A percentile compares a stretch with the other conserved stretches of the same genome.
Evolutionary conservation across 306 rosid species (phyloP).

Genomic region (Gillenia trifoliata): DNA sequence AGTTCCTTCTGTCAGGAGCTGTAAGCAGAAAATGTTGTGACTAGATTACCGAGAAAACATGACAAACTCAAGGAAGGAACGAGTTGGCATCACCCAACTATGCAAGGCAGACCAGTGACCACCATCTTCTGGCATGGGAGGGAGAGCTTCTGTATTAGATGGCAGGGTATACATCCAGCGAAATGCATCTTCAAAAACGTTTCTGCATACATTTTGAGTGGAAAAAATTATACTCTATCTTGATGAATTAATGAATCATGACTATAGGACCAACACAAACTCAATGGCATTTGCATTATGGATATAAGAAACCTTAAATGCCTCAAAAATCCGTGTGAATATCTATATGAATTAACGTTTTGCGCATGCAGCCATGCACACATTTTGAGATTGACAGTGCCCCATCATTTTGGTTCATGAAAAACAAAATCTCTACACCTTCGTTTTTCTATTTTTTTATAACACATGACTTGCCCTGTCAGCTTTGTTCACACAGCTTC

Average conservation of each 20-base stretch:
- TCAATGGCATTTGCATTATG: neutral
- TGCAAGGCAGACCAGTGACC: conserved; percentile 88
- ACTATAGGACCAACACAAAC: neutral
- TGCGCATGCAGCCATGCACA: neutral
- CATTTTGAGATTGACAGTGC: neutral
- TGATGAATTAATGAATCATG: neutral
- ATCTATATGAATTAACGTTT: neutral
- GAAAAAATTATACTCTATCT: conserved; percentile 1
- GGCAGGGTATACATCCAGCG: conserved; percentile 70
- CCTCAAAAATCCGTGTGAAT: neutral
- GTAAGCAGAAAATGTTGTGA: neutral
- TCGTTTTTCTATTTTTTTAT: no score
- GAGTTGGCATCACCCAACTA: conserved; percentile 99
- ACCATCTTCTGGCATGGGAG: conserved; percentile 95
- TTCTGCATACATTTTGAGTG: conserved; percentile 45
- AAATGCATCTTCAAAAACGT: conserved; percentile 68
- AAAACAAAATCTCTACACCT: neutral
- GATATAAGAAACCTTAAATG: neutral
- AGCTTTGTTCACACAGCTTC: no score
- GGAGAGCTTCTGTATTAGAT: conserved; percentile 62
- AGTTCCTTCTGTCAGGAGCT: conserved; percentile 4
- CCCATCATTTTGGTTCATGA: neutral
- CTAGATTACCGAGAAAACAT: conserved; percentile 83
- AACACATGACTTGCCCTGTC: no score
- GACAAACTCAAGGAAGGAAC: conserved; percentile 79